Base-by-base conservation (phyloP, 169 alveolate species). In the Cryptosporidium felis region DNA sequence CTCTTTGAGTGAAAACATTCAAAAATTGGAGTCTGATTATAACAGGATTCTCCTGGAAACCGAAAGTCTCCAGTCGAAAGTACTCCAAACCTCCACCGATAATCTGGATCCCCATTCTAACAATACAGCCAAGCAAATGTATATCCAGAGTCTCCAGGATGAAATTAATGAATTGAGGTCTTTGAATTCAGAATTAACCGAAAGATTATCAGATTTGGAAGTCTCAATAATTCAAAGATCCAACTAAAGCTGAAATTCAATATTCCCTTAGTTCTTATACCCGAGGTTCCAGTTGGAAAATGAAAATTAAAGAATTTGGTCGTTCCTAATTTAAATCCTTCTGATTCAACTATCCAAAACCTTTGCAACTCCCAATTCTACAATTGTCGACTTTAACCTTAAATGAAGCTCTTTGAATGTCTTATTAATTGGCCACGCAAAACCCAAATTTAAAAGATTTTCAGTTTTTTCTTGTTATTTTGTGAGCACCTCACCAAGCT, bases 61-160 rank as follows among this genome's bases (percentile, higher is more conserved):
- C n/a, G n/a, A n/a, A n/a, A n/a, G n/a, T n/a, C n/a, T n/a, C n/a
- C n/a, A n/a, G n/a, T n/a, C n/a, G n/a, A n/a, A n/a, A n/a, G n/a
- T n/a, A n/a, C 23, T 2, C 5, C 10, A 21, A 56, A 56, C 45
- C 5, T 26, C 63, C 5, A 26, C 41, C 26, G n/a, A 56, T 56
- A 26, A 3, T 56, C 63, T 45, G 1, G 81, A 65, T 16, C 28
- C 49, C 28, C 28, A 65, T 4, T 46, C 47, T 18, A 32, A 30
- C 14, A 42, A 45, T 18, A 46, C 61, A n/a, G n/a, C n/a, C n/a
- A 74, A 74, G 42, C 66, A 74, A 53, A 53, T 49, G 46, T 74
- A 74, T n/a, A 56, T 74, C 3, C 85, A 74, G 36, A 74, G 67
- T 38, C 42, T 74, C 9, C 85, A 56, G 10, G 56, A 74, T 74